Evolutionary conservation across 805 yeast genomes (phyloP).

Genomic region (Zygosaccharomyces kombuchaensis): DNA sequence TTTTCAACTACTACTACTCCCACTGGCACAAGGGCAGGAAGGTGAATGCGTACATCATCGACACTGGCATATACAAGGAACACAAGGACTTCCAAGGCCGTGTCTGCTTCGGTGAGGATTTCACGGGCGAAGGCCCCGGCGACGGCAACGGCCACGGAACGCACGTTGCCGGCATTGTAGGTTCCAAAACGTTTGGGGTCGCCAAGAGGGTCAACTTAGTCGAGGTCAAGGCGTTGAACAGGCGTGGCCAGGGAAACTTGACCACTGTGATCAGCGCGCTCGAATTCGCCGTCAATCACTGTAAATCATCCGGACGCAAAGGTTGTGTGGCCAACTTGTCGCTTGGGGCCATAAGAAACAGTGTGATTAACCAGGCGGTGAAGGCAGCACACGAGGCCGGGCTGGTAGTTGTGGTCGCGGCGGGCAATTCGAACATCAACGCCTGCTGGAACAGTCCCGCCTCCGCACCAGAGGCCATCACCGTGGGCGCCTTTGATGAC

Average conservation of each 20-base stretch:
- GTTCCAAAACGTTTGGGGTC: conserved; percentile 75
- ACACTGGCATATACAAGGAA: conserved; percentile 68
- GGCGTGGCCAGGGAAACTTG: conserved; percentile 64
- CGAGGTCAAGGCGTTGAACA: conserved; percentile 71
- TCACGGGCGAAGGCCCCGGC: conserved; percentile 56
- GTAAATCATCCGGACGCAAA: conserved; percentile 30
- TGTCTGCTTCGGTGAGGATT: conserved; percentile 55
- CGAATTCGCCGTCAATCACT: conserved; percentile 63
- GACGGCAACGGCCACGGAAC: conserved; percentile 87
- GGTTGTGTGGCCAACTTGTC: conserved; percentile 74
- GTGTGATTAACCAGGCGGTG: conserved; percentile 68
- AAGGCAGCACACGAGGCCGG: conserved; percentile 73
- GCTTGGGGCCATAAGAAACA: conserved; percentile 67
- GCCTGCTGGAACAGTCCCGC: conserved; percentile 90
- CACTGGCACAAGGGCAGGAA: conserved; percentile 46
- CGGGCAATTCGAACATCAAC: conserved; percentile 74
- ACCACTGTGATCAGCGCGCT: conserved; percentile 62
- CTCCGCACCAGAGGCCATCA: conserved; percentile 62
- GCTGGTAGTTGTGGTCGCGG: conserved; percentile 70
- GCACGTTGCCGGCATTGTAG: conserved; percentile 87
- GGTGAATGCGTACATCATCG: conserved; percentile 73
- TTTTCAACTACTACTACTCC: conserved; percentile 47
- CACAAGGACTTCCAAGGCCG: conserved; percentile 65
- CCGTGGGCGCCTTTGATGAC: conserved; percentile 90
- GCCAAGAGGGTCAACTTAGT: conserved; percentile 64